These are phyloP conservation scores for Guyanaporus albipodus DNA, from an alignment of 768 basidiomycete species.

Conservation along the genomic window DNA sequence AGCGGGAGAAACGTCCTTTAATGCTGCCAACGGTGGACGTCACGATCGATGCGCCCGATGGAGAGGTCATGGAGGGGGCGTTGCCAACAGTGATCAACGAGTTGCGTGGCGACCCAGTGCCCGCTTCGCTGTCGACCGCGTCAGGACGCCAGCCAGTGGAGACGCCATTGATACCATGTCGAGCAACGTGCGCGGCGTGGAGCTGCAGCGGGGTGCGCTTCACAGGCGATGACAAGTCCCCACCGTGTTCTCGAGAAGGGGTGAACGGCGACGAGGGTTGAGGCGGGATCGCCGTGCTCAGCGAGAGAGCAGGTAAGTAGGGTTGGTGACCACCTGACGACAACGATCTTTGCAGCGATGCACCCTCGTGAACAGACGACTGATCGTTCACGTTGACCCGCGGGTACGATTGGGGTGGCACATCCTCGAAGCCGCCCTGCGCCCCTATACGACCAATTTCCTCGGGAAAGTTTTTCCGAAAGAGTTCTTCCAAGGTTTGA, in stretches of 20 bases:
- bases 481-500: slow-evolving; percentile 81
- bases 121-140: slow-evolving; percentile 36
- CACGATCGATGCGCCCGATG: slow-evolving; percentile 54
- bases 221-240: slow-evolving; percentile 20
- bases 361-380: slow-evolving; percentile 44
- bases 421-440: slow-evolving; percentile 51
- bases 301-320: slow-evolving; percentile 43
- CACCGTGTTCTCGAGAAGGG: slow-evolving; percentile 16
- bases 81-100: slow-evolving; percentile 74
- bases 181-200: slow-evolving; percentile 75
- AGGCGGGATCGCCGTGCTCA: slow-evolving; percentile 45
- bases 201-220: slow-evolving; percentile 77
- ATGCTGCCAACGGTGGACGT: slow-evolving; percentile 65
- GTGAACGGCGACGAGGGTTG: slow-evolving; percentile 40
- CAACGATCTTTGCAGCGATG: slow-evolving; percentile 43
- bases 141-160: slow-evolving; percentile 70
- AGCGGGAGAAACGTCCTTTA: slow-evolving; percentile 70
- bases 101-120: slow-evolving; percentile 58
- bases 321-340: slow-evolving; percentile 47
- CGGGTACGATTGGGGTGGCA: slow-evolving; percentile 36
- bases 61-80: slow-evolving; percentile 32
- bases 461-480: slow-evolving; percentile 78
- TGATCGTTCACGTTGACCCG: slow-evolving; percentile 47
- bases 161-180: slow-evolving; percentile 80
- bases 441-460: slow-evolving; percentile 71